These are phyloP conservation scores for Phaeoacremonium minimum DNA, from an alignment of 2,329 filamentous ascomycete genomes.

Conservation along the genomic window DNA sequence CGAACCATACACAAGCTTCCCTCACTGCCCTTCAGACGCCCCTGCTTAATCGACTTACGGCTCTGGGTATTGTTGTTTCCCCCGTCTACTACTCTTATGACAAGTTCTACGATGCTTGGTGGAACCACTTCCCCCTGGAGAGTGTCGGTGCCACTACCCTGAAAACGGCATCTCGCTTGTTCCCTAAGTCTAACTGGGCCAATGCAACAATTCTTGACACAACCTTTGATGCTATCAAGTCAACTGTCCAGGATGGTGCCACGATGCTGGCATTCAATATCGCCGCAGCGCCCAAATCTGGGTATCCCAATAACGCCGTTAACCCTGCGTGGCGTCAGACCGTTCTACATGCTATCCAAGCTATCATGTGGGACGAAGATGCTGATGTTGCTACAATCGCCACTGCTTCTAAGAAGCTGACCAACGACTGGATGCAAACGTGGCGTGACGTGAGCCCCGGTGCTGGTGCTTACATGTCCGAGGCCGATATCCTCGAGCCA, in stretches of 20 bases:
- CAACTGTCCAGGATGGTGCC: constrained; percentile 33
- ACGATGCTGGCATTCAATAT: constrained; percentile 35
- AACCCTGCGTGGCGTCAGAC: constrained; percentile 45
- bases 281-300: constrained; percentile 19
- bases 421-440: constrained; percentile 24
- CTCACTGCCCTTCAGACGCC: constrained; percentile 4
- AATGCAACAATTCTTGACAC: constrained; percentile 16
- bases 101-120: constrained; percentile 20
- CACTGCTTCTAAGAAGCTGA: constrained; percentile 15
- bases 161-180: constrained; percentile 22
- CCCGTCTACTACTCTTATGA: constrained; percentile 18
- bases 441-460: constrained; percentile 23
- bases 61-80: constrained; percentile 20
- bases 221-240: constrained; percentile 26
- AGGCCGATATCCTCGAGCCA: constrained; percentile 27
- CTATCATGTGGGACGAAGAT: constrained; percentile 1
- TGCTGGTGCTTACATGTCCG: constrained; percentile 33
- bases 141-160: constrained; percentile 15
- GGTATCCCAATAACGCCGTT: constrained; percentile 32
- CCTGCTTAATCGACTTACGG: constrained; percentile 42
- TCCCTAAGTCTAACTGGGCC: constrained; percentile 26
- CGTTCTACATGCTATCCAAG: constrained; percentile 30
- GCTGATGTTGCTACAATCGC: constrained; percentile 8
- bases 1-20: constrained; percentile 3
- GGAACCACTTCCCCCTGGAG: constrained; percentile 17